Conservation (phyloP, 2,329 filamentous ascomycete genomes). For the Claviceps purpurea region DNA sequence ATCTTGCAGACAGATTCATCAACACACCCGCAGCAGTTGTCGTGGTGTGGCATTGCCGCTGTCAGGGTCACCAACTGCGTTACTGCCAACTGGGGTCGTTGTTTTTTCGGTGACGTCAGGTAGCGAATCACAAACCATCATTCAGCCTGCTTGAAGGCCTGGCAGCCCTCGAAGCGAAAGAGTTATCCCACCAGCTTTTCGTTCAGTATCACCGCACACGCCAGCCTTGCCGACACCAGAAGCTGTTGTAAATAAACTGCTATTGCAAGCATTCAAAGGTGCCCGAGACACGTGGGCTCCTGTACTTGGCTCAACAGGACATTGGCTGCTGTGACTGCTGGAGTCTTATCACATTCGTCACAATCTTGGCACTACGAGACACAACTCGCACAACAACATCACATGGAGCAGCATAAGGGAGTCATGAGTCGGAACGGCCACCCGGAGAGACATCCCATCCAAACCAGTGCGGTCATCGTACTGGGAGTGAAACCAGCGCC, state of each 20-base stretch:
- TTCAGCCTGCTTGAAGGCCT: neutral
- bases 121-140: neutral
- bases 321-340: neutral
- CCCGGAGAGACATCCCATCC: conserved; percentile 28
- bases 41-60: neutral
- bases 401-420: neutral
- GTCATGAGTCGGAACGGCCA: conserved; percentile 9
- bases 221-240: neutral
- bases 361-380: neutral
- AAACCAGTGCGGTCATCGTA: conserved; percentile 38
- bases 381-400: neutral
- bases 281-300: neutral
- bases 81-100: neutral
- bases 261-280: too few species aligned
- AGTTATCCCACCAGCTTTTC: neutral
- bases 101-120: neutral
- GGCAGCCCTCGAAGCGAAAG: neutral
- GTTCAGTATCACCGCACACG: neutral
- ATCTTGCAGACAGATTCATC: neutral
- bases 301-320: neutral
- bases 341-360: neutral
- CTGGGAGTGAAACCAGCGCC: conserved; percentile 24
- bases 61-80: neutral
- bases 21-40: neutral
- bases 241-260: neutral